Evolutionary conservation across 345 rosid genomes (phyloP), one percentile per base, ranked within the genome.

Genomic region (Eucalyptus virginea): DNA sequence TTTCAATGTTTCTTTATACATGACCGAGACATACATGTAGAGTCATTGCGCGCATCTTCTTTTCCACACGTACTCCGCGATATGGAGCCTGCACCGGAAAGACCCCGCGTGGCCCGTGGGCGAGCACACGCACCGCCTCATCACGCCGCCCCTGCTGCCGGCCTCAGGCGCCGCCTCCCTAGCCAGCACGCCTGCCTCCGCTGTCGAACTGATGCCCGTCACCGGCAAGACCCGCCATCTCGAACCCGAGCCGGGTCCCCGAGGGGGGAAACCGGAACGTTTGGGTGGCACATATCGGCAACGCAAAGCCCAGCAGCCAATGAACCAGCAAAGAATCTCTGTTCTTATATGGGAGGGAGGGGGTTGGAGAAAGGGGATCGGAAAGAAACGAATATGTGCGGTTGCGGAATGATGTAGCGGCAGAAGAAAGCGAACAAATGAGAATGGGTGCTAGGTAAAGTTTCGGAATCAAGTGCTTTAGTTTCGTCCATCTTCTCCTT

Each of bases 51-150:
- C 87, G 19, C 21, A 32, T 37, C 42, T 10, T 60, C 92, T 86
- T 51, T 90, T 89, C 44, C 92, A 90, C 49, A 30, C 87, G 10
- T 87, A 90, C 88, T 87, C 87, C 83, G 49, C 23, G 8, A 42
- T 65, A 50, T 90, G 91, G 12, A 80, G 91, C 67, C 89, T 48
- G 87, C 91, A 90, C 83, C 91, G 89, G 88, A 90, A 90, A 9
- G 91, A 90, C 54, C 91, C 89, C 34, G 89, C 50, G 44, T 90
- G 91, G 62, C 72, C 6, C 3, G 91, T 90, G 49, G 91, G 91
- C 50, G 89, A 90, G 88, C 91, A 90, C 54, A 65, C 2, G 89
- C 91, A 90, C 89, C 14, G 81, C 89, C 80, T 88, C 65, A 21
- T 37, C 56, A 15, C 87, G 58, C 93, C 67, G 13, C 87, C 94